A percentile compares a stretch with the other conserved stretches of the same genome.
Conservation (phyloP, 495 filamentous ascomycete genomes). For the Trypethelium eluteriae region DNA sequence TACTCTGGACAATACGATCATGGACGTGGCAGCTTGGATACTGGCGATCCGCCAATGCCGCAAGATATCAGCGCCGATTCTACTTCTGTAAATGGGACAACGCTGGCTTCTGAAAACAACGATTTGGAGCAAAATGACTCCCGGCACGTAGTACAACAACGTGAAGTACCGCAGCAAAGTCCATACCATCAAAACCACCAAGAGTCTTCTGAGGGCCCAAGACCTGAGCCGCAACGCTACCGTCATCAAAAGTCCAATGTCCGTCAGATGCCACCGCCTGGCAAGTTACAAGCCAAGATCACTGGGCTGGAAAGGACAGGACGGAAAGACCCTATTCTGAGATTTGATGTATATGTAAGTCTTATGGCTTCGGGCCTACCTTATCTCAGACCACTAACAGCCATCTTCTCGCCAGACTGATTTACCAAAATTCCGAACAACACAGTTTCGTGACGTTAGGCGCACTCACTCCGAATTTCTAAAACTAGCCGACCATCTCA, state of each 20-base stretch:
- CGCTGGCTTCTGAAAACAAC: slow-evolving; percentile 9
- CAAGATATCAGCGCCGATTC: neutral
- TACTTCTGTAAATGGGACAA: slow-evolving; percentile 1
- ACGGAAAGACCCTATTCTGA: slow-evolving; percentile 87
- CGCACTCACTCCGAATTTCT: slow-evolving; percentile 91
- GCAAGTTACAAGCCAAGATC: slow-evolving; percentile 87
- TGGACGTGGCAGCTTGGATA: neutral
- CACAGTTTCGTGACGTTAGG: slow-evolving; percentile 94
- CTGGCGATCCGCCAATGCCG: neutral
- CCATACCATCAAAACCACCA: slow-evolving; percentile 35
- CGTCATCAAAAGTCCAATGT: slow-evolving; percentile 35
- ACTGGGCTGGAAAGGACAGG: slow-evolving; percentile 86
- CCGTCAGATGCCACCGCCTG: slow-evolving; percentile 48
- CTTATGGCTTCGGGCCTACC: neutral
- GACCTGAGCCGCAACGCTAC: slow-evolving; percentile 37
- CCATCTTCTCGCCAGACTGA: slow-evolving; percentile 60
- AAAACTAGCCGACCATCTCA: slow-evolving; percentile 88
- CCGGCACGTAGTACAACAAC: slow-evolving; percentile 38
- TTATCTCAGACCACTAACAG: slow-evolving; percentile 10
- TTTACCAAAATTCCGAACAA: slow-evolving; percentile 92
- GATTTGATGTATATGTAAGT: slow-evolving; percentile 94
- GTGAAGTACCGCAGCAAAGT: slow-evolving; percentile 37
- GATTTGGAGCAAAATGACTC: slow-evolving; percentile 12
- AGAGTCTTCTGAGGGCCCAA: slow-evolving; percentile 43
- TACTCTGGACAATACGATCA: slow-evolving; percentile 33